A percentile compares a stretch with the other conserved stretches of the same genome.
phyloP scores from a whole-genome alignment of 768 basidiomycete species.

The Crepidotus variabilis region DNA sequence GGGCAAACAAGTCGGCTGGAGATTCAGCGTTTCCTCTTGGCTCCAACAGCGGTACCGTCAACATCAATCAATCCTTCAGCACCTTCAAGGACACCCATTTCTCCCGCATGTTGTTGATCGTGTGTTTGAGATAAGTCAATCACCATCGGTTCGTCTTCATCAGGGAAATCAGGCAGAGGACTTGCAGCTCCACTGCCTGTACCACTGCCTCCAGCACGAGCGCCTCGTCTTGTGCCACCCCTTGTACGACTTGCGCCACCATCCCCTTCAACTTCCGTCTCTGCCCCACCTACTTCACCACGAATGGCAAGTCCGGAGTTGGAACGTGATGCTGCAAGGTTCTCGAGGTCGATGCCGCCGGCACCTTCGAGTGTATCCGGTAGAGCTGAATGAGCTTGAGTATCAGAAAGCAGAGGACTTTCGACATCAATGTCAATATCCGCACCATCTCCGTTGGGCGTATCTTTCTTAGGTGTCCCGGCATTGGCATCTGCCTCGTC shows the following conservation, averaged over 20 bases:
- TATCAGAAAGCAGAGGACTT: conserved; percentile 14
- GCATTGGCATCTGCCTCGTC: conserved; percentile 9
- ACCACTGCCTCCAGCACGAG: conserved; percentile 8
- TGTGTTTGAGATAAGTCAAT: not conserved
- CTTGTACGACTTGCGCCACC: conserved; percentile 19
- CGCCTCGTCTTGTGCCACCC: conserved; percentile 11
- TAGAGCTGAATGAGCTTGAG: conserved; percentile 8
- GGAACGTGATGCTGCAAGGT: conserved; percentile 12
- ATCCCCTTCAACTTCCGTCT: conserved; percentile 37
- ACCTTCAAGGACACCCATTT: not conserved
- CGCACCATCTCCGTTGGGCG: conserved; percentile 4
- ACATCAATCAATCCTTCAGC: not conserved
- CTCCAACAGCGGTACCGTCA: conserved; percentile 8
- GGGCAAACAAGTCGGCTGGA: too few relatives aligned
- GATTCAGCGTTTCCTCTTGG: conserved; percentile 9
- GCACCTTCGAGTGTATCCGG: not conserved
- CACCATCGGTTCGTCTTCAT: conserved; percentile 3
- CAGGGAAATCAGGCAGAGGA: not conserved
- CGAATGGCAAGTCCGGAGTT: conserved; percentile 20
- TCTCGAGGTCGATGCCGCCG: conserved; percentile 11
- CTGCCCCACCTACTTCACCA: conserved; percentile 25
- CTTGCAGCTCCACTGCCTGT: conserved; percentile 7
- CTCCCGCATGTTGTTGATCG: not conserved
- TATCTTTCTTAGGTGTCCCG: not conserved
- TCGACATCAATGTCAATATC: conserved; percentile 15